Evolutionary conservation across 148 eudicot genomes (phyloP).

Genomic region (Heliamphora exappendiculata): DNA sequence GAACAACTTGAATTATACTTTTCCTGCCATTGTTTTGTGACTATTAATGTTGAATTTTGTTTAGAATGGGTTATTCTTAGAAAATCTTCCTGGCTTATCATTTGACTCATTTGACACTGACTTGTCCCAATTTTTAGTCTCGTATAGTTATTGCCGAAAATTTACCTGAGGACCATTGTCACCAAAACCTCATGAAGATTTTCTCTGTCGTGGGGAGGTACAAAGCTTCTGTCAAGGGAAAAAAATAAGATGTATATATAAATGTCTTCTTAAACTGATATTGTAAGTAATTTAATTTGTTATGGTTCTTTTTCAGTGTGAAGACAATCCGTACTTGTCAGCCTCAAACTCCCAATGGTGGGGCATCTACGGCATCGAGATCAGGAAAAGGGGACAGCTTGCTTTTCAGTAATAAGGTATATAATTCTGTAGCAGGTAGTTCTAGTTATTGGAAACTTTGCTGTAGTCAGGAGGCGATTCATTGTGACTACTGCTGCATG

Average conservation of each 20-base stretch:
- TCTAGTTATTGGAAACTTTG: neutral
- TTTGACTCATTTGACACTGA: neutral
- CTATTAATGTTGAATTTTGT: neutral
- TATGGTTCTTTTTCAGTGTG: conserved; percentile 44
- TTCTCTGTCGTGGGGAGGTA: conserved; percentile 96
- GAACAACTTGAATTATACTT: neutral
- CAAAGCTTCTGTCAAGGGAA: no score
- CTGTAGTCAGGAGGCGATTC: no score
- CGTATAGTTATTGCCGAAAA: conserved; percentile 94
- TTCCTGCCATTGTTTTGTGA: neutral
- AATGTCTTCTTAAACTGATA: neutral
- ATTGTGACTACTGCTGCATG: no score
- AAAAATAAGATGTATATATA: neutral
- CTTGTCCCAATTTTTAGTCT: conserved; percentile 37
- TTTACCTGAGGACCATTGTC: conserved; percentile 94
- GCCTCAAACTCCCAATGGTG: conserved; percentile 73
- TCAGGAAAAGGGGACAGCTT: conserved; percentile 54
- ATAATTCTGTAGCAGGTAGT: neutral
- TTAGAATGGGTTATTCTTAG: neutral
- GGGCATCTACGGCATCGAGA: conserved; percentile 64
- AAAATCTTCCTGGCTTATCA: neutral
- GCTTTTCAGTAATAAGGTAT: conserved; percentile 68
- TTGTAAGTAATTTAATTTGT: conserved; percentile 1
- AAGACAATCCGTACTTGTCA: conserved; percentile 91
- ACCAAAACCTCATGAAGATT: conserved; percentile 94